Base-by-base conservation (phyloP, 176 grass and related monocot genomes). In the Phyllostachys edulis region DNA sequence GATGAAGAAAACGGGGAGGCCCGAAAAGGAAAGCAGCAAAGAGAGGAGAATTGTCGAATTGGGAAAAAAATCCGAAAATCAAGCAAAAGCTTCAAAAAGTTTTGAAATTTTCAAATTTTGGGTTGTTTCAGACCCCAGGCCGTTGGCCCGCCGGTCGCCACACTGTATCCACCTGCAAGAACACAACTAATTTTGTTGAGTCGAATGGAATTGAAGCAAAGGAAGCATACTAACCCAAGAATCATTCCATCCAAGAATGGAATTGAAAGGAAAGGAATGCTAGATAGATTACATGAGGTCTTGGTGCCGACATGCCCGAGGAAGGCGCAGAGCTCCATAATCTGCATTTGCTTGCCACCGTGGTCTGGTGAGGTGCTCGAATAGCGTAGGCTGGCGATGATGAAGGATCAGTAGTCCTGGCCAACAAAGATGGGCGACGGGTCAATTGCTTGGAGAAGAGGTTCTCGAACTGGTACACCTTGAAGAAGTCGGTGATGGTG, bases 401-500 rank as follows among this genome's bases (percentile, higher is more conserved):
- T 98, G 91, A 98, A 98, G 72, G 92, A 63, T 67, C 95, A 92
- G 93, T 98, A 98, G n/a, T 98, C 93, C 96, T 93, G 95, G 0
- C 93, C 93, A 7, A 88, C 89, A 59, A 93, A 93, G 70, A n/a
- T 95, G 88, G 38, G 96, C 85, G 54, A 89, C 26, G 24, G 93
- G 96, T 63, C 37, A 51, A 73, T 98, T 98, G 86, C 80, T 98
- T 93, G 91, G 90, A 70, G 96, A 98, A 98, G 82, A 98, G 96
- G 67, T 95, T 84, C 89, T 98, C 96, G 84, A 98, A 98, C 87
- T 98, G 96, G 89, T 98, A 98, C 9, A 91, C 89, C 93, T 98
- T 87, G 91, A 98, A 98, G 91, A 88, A 98, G 76, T 95, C 93
- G 42, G 92, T 93, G 84, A 98, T 90, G 92, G 96, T 98, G 37